Evolutionary conservation across 768 basidiomycete genomes (phyloP).

Genomic region (Trametes punicea): DNA sequence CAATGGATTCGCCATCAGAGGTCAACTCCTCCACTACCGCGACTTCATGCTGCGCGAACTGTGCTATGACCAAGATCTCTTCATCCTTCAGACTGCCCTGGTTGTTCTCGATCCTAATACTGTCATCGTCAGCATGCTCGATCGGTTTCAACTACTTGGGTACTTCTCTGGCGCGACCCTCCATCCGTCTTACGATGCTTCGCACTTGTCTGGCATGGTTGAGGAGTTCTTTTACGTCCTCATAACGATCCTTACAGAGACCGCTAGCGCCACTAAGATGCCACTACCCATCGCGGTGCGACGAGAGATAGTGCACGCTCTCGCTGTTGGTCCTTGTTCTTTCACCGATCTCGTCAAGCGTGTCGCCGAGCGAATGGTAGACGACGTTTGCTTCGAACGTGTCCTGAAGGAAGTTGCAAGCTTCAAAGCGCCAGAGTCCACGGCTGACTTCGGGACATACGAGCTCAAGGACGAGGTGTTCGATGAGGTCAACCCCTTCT

Average conservation of each 20-base stretch:
- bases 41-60: slow-evolving; percentile 94
- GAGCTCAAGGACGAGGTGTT: slow-evolving; percentile 80
- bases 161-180: slow-evolving; percentile 73
- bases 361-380: slow-evolving; percentile 84
- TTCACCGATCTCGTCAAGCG: slow-evolving; percentile 91
- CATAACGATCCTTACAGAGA: slow-evolving; percentile 84
- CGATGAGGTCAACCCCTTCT: slow-evolving; percentile 92
- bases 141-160: slow-evolving; percentile 77
- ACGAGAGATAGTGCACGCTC: slow-evolving; percentile 85
- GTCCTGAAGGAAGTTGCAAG: slow-evolving; percentile 76
- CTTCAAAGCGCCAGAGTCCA: slow-evolving; percentile 78
- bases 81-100: slow-evolving; percentile 83
- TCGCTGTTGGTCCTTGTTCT: slow-evolving; percentile 82
- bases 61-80: slow-evolving; percentile 95
- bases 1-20: slow-evolving; percentile 93
- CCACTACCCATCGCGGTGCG: slow-evolving; percentile 61
- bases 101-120: slow-evolving; percentile 73
- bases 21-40: slow-evolving; percentile 92
- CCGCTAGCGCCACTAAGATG: slow-evolving; percentile 68
- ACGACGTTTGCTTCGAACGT: slow-evolving; percentile 77
- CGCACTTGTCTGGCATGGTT: slow-evolving; percentile 78
- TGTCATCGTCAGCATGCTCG: slow-evolving; percentile 82
- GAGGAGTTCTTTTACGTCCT: slow-evolving; percentile 89
- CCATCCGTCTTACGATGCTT: slow-evolving; percentile 60
- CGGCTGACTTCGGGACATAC: slow-evolving; percentile 80